Base-by-base conservation (phyloP, 1,139 yeast species). In the Casaregolazyma lundiana region DNA sequence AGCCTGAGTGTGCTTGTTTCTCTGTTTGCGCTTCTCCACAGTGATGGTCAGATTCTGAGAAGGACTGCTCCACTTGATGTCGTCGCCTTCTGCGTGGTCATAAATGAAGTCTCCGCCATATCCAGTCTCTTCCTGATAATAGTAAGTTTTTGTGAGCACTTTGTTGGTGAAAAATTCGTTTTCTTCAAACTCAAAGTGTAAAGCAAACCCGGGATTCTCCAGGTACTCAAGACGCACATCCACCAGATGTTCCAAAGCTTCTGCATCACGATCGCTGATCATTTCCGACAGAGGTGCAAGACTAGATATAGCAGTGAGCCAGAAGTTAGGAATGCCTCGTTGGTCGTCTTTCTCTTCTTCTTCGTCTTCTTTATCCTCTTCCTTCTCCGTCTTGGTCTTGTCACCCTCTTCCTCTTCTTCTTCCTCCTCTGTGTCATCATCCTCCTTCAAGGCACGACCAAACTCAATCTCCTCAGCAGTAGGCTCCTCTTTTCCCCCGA, bases 1-100 rank as follows among this genome's bases (percentile, higher is more conserved):
- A 65, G 94, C 97, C 69, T 89, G 89, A 52, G 99, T 92, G 67
- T 85, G 89, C 74, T 92, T 94, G 70, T 94, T 94, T 71, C 98
- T 84, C 73, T 92, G 99, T 71, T 92, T 92, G 71, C 97, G 84
- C 76, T 89, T 85, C 73, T 92, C 97, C 50, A 92, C 81, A 55
- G 75, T 73, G 52, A 90, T 80, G 30, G 98, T 92, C 47, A 87
- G 89, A 65, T 92, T 90, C 54, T 75, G 72, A 58, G 84, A 95
- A 60, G 84, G 81, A 48, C 82, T 77, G 55, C 71, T 73, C 99
- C 99, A 92, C 59, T 84, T 73, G 65, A 94, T 86, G 48, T 78
- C 81, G 58, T 81, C 77, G 45, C 98, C 98, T 62, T 87, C 95
- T 6, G 98, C 97, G 65, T 87, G 96, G 69, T 90, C 97, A 67